Evolutionary conservation across 1,284 basidiomycete genomes (phyloP), one percentile per base, ranked within the genome.

Genomic region (Butyriboletus appendiculatus): DNA sequence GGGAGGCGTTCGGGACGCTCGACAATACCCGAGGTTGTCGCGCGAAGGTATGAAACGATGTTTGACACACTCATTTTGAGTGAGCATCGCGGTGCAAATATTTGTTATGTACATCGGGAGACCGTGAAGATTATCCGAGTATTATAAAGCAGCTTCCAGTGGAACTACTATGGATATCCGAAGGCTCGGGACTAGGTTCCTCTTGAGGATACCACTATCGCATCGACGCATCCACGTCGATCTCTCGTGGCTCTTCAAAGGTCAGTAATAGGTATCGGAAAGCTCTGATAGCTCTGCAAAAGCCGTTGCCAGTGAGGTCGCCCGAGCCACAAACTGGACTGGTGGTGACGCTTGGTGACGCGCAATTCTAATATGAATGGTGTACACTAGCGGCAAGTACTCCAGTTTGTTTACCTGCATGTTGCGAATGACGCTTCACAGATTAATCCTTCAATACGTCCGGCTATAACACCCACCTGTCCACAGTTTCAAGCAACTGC

Each of bases 11-110:
- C 4, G 22, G 22, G 22, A 24, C 22, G 22, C 22, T 24, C 22
- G 22, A 24, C 22, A 24, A 24, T 4, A 24, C 22, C 22, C 22
- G 22, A 24, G 22, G 22, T 24, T n/a, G 62, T 92, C 86, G 51
- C 81, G 75, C 14, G 86, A 85, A 16, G 93, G 86, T 54, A 94
- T 92, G 66, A 85, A 96, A 48, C 79, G 81, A 69, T 97, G 94
- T 50, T 81, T 74, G 11, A 84, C 75, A 65, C 89, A 91, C 11
- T 81, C 79, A 57, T 88, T 82, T 68, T 92, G 89, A 14, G 26
- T 26, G 26, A 24, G 6, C 1, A 24, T 24, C 24, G 24, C 24
- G 2, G 26, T 9, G 26, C 26, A 26, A 26, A 26, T 26, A 26
- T 26, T 26, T 26, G 24, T 26, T 26, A 1, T 26, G 24, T 26